These are phyloP conservation scores for Cladosporium halotolerans DNA, from an alignment of 2,329 filamentous ascomycete species.

Conservation along the genomic window DNA sequence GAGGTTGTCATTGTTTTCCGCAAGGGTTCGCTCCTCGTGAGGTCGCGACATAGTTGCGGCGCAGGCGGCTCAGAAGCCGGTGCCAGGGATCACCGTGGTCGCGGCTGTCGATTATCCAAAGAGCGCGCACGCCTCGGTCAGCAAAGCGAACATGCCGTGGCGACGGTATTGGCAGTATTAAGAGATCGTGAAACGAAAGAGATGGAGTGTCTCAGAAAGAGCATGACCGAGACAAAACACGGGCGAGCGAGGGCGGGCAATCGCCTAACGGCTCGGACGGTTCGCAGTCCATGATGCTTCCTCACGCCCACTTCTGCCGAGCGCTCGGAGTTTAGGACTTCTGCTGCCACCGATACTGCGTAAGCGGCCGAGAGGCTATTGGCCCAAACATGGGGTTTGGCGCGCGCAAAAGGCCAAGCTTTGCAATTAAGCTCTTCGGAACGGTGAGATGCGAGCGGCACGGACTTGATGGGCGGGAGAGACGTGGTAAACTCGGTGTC, in stretches of 20 bases:
- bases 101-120: neutral
- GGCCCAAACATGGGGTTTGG: neutral
- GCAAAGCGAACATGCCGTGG: neutral
- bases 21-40: constrained; percentile 2
- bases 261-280: neutral
- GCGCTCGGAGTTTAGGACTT: neutral
- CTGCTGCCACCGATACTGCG: neutral
- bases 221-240: constrained; percentile 8
- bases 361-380: neutral
- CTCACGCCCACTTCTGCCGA: neutral
- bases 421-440: neutral
- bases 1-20: constrained; percentile 9
- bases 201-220: constrained; percentile 3
- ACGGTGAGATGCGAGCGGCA: neutral
- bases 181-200: neutral
- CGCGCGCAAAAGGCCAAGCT: neutral
- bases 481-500: neutral
- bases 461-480: neutral
- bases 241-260: neutral
- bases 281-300: neutral
- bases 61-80: neutral
- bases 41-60: constrained; percentile 7
- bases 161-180: neutral
- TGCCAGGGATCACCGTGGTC: neutral
- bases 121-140: neutral